phyloP scores from a whole-genome alignment of 768 basidiomycete species.

The Ramaria sp. region DNA sequence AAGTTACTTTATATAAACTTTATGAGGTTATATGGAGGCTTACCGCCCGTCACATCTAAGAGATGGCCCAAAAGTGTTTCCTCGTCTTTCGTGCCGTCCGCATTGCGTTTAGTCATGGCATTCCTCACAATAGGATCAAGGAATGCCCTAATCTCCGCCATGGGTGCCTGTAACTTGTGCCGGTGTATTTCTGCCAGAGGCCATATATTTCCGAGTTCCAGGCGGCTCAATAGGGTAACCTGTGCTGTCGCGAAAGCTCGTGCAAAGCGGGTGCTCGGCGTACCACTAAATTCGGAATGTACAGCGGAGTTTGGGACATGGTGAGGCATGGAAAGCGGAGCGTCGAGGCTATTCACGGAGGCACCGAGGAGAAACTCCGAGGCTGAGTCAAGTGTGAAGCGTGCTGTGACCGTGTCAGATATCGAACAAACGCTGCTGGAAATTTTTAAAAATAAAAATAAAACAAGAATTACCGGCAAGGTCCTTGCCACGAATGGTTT shows the following conservation, averaged over 20 bases:
- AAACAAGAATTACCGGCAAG: neutral
- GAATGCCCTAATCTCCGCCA: slow-evolving; percentile 38
- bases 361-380: slow-evolving; percentile 47
- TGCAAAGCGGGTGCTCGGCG: slow-evolving; percentile 27
- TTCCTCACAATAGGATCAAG: slow-evolving; percentile 42
- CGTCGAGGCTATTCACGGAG: slow-evolving; percentile 35
- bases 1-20: slow-evolving; percentile 11
- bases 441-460: neutral
- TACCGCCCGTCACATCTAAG: slow-evolving; percentile 15
- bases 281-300: slow-evolving; percentile 11
- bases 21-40: neutral
- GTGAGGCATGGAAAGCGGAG: slow-evolving; percentile 46
- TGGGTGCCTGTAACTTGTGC: slow-evolving; percentile 34
- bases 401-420: slow-evolving; percentile 6
- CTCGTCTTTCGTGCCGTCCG: slow-evolving; percentile 7
- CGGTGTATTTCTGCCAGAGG: slow-evolving; percentile 41
- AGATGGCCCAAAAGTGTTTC: slow-evolving; percentile 15
- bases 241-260: slow-evolving; percentile 43
- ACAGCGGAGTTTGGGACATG: slow-evolving; percentile 24
- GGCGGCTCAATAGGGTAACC: slow-evolving; percentile 26
- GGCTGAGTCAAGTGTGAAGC: slow-evolving; percentile 51
- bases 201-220: slow-evolving; percentile 36
- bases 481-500: neutral
- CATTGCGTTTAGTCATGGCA: slow-evolving; percentile 23
- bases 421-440: too few relatives aligned